Evolutionary conservation across 1,284 basidiomycete genomes (phyloP).

Genomic region (Spongispora temasekensis): DNA sequence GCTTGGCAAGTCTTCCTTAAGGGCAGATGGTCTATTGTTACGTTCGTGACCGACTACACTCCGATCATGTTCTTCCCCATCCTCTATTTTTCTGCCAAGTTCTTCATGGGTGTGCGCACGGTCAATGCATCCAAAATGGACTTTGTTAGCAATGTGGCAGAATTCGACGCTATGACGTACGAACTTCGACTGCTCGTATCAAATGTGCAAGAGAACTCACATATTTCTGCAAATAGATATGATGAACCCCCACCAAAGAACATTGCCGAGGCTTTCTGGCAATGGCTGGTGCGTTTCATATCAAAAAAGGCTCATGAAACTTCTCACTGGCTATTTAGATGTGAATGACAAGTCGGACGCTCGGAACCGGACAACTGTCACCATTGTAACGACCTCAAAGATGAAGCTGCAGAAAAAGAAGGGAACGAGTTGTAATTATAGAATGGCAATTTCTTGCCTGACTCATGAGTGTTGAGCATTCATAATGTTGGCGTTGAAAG

Average conservation of each 20-base stretch:
- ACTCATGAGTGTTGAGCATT: too few relatives aligned
- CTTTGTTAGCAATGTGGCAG: slow-evolving; percentile 51
- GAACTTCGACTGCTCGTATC: not conserved
- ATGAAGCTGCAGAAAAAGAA: too few relatives aligned
- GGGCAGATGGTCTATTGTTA: slow-evolving; percentile 35
- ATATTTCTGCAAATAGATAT: not conserved
- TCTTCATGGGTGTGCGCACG: slow-evolving; percentile 39
- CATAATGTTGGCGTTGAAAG: too few relatives aligned
- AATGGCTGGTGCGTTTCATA: not conserved
- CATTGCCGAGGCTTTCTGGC: not conserved
- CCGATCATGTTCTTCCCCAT: slow-evolving; percentile 61
- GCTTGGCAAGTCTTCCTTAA: slow-evolving; percentile 45
- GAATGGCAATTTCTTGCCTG: too few relatives aligned
- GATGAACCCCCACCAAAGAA: not conserved
- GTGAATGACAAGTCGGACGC: too few relatives aligned
- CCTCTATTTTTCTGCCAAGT: slow-evolving; percentile 50
- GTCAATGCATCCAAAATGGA: slow-evolving; percentile 55
- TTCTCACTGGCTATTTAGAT: not conserved
- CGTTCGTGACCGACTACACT: slow-evolving; percentile 53
- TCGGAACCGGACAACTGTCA: too few relatives aligned
- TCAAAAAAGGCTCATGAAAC: not conserved
- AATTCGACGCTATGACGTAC: slow-evolving; percentile 52
- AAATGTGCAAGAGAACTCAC: not conserved
- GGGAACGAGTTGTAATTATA: too few relatives aligned
- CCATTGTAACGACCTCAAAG: not conserved